phyloP scores from a whole-genome alignment of 306 rosid genomes.

The Quercus wislizeni region DNA sequence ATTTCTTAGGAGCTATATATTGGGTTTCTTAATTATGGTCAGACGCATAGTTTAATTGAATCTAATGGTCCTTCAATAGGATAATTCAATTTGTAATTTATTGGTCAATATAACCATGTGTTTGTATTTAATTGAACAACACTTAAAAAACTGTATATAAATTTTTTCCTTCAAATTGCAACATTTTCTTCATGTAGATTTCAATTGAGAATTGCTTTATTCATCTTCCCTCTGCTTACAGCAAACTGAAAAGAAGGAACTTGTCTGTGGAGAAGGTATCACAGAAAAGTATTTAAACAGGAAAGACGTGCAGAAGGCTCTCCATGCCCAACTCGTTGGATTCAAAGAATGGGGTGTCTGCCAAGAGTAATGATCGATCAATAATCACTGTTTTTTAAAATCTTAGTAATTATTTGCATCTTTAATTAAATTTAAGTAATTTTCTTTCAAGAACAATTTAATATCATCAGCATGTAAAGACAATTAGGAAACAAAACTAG shows the following conservation, averaged over 20 bases:
- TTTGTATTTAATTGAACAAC: no score
- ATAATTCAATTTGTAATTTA: background rate
- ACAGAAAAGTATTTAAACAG: background rate
- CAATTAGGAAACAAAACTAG: no score
- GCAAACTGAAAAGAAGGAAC: background rate
- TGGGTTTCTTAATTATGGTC: no score
- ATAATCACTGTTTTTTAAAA: background rate
- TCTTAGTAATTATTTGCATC: background rate
- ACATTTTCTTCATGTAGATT: background rate
- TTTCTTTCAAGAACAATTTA: background rate
- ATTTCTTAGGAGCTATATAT: no score
- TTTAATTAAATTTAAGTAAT: background rate
- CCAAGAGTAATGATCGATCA: background rate
- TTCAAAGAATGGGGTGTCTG: background rate
- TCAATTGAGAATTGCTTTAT: background rate
- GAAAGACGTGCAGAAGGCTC: constrained; percentile 4
- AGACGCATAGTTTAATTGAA: no score
- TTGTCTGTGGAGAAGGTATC: background rate
- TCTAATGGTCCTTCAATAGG: no score
- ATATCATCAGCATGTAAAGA: no score
- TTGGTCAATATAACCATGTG: background rate
- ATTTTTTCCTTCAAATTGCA: no score
- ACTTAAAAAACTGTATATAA: no score
- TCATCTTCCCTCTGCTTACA: background rate
- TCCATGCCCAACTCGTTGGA: background rate